These are phyloP conservation scores for Cyclotella sp. DNA, from an alignment of 108 stramenopile species.

Conservation along the genomic window DNA sequence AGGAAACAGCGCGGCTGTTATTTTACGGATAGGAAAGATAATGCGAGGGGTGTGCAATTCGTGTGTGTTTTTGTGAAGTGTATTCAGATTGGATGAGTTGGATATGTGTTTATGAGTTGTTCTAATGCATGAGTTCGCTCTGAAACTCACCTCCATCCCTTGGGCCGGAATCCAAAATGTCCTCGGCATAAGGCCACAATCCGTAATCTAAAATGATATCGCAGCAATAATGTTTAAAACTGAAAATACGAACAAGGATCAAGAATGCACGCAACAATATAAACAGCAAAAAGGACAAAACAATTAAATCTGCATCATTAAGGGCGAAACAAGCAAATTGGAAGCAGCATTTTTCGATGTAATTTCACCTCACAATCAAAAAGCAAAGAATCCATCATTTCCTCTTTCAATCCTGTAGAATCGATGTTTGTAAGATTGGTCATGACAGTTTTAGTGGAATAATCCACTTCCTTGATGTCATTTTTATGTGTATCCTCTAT, in stretches of 20 bases:
- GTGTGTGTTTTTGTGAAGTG: too few relatives aligned
- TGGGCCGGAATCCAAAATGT: conserved; percentile 78
- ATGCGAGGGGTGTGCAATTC: background rate
- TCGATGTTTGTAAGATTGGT: conserved; percentile 61
- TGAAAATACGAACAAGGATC: background rate
- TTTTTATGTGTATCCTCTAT: background rate
- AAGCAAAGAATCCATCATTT: conserved; percentile 70
- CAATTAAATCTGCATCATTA: too few relatives aligned
- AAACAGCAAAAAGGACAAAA: background rate
- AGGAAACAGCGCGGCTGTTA: conserved; percentile 63
- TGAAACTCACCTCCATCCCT: conserved; percentile 26
- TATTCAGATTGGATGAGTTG: too few relatives aligned
- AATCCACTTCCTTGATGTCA: conserved; percentile 36
- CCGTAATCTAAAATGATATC: conserved; percentile 51
- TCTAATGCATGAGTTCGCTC: too few relatives aligned
- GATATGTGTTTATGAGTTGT: too few relatives aligned
- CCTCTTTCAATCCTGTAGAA: background rate
- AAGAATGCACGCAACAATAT: background rate
- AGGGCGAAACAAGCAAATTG: background rate
- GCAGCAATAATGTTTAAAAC: conserved; percentile 14
- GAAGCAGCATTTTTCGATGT: background rate
- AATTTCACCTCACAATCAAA: conserved; percentile 66
- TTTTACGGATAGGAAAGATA: background rate
- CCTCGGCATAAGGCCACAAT: conserved; percentile 74
- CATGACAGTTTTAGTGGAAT: conserved; percentile 49